These are phyloP conservation scores for Spiromastix sp. DNA, from an alignment of 2,329 filamentous ascomycete genomes.

Conservation along the genomic window DNA sequence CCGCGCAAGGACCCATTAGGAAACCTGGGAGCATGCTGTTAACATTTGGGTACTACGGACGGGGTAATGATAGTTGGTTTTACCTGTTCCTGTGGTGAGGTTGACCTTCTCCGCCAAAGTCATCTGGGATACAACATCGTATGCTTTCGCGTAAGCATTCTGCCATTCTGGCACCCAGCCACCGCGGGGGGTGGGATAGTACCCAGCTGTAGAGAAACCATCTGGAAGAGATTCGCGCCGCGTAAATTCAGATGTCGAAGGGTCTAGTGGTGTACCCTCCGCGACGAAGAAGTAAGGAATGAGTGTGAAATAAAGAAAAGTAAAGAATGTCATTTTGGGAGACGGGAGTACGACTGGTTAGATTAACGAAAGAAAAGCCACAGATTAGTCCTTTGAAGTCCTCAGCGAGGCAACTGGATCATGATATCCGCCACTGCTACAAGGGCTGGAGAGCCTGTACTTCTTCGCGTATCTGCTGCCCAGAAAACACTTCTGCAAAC, in stretches of 20 bases:
- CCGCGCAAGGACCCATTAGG: conserved; percentile 64
- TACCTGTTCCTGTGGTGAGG: conserved; percentile 61
- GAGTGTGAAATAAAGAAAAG: neutral
- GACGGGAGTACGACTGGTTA: neutral
- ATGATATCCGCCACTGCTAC: too few species aligned
- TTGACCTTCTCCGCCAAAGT: conserved; percentile 74
- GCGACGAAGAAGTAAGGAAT: neutral
- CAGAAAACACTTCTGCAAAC: too few species aligned
- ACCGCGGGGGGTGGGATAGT: conserved; percentile 62
- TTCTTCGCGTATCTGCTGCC: too few species aligned
- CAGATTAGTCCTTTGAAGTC: too few species aligned
- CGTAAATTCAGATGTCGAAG: neutral
- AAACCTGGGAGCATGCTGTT: too few species aligned
- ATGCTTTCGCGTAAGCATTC: conserved; percentile 60
- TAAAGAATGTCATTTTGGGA: conserved; percentile 2
- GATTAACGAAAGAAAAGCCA: conserved; percentile 11
- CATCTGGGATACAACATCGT: conserved; percentile 60
- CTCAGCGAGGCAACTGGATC: too few species aligned
- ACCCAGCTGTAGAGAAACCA: conserved; percentile 38
- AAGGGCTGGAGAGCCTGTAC: too few species aligned
- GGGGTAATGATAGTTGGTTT: too few species aligned
- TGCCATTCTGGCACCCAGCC: conserved; percentile 62
- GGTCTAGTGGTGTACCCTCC: neutral
- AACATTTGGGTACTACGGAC: too few species aligned
- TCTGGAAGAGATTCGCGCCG: conserved; percentile 1